These are phyloP conservation scores for Spathaspora passalidarum DNA, from an alignment of 805 yeast genomes.

Conservation along the genomic window DNA sequence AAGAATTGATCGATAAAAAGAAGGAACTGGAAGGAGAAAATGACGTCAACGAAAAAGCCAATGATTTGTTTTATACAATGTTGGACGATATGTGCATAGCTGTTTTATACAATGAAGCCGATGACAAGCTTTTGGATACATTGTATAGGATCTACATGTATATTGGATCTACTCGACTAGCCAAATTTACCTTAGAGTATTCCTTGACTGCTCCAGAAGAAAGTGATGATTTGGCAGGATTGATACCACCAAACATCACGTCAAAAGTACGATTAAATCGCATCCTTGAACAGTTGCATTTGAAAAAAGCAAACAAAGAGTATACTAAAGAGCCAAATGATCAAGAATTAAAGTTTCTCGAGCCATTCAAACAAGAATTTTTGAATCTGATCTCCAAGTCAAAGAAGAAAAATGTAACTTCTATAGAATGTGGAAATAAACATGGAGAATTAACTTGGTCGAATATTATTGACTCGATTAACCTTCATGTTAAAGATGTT, in stretches of 20 bases:
- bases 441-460: conserved; percentile 19
- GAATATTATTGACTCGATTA: conserved; percentile 27
- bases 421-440: conserved; percentile 7
- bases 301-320: not conserved
- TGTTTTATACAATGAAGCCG: conserved; percentile 66
- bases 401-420: conserved; percentile 7
- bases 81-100: conserved; percentile 67
- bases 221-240: conserved; percentile 37
- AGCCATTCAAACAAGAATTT: conserved; percentile 28
- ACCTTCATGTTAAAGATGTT: conserved; percentile 26
- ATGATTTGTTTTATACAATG: conserved; percentile 41
- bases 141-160: conserved; percentile 50
- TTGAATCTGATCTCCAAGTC: conserved; percentile 17
- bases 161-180: conserved; percentile 47
- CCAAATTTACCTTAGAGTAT: conserved; percentile 59
- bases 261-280: not conserved
- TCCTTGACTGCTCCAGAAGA: conserved; percentile 44
- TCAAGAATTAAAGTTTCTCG: conserved; percentile 22
- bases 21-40: not conserved
- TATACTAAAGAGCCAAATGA: not conserved
- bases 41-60: conserved; percentile 18
- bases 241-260: conserved; percentile 18
- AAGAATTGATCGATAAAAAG: conserved; percentile 5
- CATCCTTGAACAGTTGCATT: not conserved
- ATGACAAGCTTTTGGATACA: conserved; percentile 48